Evolutionary conservation across 2,329 filamentous ascomycete species (phyloP), one percentile per base, ranked within the genome.

Genomic region (Penicillium paneum): DNA sequence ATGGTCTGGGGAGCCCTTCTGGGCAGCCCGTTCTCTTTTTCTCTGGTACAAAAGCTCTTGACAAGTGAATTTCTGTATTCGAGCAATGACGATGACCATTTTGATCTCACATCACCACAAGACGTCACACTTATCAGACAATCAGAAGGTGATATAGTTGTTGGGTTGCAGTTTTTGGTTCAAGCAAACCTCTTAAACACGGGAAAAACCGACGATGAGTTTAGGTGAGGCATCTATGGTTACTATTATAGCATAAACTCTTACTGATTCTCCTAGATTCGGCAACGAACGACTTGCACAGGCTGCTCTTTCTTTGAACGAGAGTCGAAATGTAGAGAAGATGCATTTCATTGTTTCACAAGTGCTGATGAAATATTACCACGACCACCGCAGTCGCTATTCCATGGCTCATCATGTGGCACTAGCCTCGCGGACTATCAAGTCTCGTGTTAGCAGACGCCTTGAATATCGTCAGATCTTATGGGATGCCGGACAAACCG

Each of bases 321-420:
- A 92, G 67, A 85, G 83, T 65, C 77, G 75, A 46, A 85, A 88
- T 52, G 76, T 82, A 21, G 78, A 82, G 19, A 88, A 89, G 63
- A 97, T 97, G 92, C 91, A 97, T 72, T 97, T 92, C 64, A 85
- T 91, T 42, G 90, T 97, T 64, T 88, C 90, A 0, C 87, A 90
- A 67, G 88, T 87, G 0, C 83, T 97, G 61, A 83, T 92, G 70
- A 88, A 89, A 62, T 87, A 91, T 63, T 84, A 76, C 21, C 75
- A 81, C 24, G 85, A 91, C 56, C 78, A 83, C 1, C 80, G 80
- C 46, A 81, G 82, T 26, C 80, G 86, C 12, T 91, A 95, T 66
- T 86, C 83, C 55, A 87, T 88, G 56, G 90, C 91, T 21, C 83
- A 86, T 5, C 93, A 97, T 69, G 87, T 96, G 3, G 92, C 90